Evolutionary conservation across 768 basidiomycete species (phyloP).

Genomic region (Dendrothele bispora): DNA sequence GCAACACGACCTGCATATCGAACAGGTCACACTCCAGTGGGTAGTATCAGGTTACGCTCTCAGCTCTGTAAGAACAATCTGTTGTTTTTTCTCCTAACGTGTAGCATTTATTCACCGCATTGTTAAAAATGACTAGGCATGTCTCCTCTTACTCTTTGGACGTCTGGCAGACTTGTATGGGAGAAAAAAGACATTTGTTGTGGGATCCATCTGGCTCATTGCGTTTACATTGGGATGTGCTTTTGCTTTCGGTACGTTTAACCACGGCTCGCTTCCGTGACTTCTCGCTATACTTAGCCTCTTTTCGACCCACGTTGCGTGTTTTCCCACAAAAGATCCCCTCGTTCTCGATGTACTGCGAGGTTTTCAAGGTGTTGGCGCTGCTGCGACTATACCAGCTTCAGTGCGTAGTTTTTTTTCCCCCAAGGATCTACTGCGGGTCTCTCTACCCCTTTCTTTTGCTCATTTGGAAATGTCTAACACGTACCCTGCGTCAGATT

Average conservation of each 20-base stretch:
- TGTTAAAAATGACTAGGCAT: slow-evolving; percentile 56
- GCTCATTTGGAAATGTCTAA: too few species aligned
- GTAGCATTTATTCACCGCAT: background rate
- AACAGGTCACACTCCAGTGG: slow-evolving; percentile 62
- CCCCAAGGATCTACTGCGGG: slow-evolving; percentile 5
- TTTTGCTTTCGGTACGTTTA: slow-evolving; percentile 50
- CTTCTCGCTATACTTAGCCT: too few species aligned
- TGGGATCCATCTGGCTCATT: slow-evolving; percentile 54
- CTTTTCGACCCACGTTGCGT: too few species aligned
- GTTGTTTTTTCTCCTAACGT: background rate
- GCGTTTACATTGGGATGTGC: slow-evolving; percentile 64
- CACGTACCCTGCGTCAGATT: slow-evolving; percentile 41
- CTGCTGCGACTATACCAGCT: slow-evolving; percentile 74
- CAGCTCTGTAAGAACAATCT: slow-evolving; percentile 53
- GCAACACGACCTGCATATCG: slow-evolving; percentile 46
- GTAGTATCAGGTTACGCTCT: slow-evolving; percentile 65
- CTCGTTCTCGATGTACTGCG: slow-evolving; percentile 69
- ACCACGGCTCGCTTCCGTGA: too few species aligned
- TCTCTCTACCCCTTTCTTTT: too few species aligned
- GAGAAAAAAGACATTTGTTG: slow-evolving; percentile 63
- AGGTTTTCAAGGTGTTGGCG: slow-evolving; percentile 79
- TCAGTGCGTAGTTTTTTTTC: slow-evolving; percentile 43
- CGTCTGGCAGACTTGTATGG: slow-evolving; percentile 82
- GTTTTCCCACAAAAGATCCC: slow-evolving; percentile 40
- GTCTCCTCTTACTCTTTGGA: slow-evolving; percentile 74